Base-by-base conservation (phyloP, 2,329 filamentous ascomycete genomes). In the Fusarium sp. region DNA sequence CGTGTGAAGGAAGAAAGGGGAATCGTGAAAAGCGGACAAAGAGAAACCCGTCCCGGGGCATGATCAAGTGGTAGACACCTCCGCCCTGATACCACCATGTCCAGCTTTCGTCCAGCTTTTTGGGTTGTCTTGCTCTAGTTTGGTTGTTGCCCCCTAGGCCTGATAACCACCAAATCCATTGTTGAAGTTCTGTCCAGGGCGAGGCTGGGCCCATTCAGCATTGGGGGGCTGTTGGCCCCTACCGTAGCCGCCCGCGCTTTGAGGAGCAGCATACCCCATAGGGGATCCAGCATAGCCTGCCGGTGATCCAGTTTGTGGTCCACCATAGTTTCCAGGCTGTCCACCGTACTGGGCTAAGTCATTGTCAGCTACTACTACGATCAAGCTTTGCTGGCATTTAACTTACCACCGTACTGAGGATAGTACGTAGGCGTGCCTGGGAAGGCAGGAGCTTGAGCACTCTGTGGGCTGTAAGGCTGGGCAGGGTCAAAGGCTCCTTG, bases 371-470 rank as follows among this genome's bases (percentile, higher is more conserved):
- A 63, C 63, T 45, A 13, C 33, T 38, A 14, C 33, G 13, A 38
- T n/a, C 33, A 33, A 35, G 24, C 36, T 24, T 33, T 28, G 39
- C 24, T 66, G 18, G 39, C 36, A 36, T 33, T 63, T 69, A 75
- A 87, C 87, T 84, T 90, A 89, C 94, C 94, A 81, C 93, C 92
- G 81, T 98, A 98, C 85, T 98, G 96, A 76, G 96, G 95, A 83
- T 98, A 98, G 87, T 94, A 98, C 66, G 91, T 92, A 49, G 94
- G 93, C 49, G 94, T 94, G 78, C 92, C 93, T 73, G 93, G 92
- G 80, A 92, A 98, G 63, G 88, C 91, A 61, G 89, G 90, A 76
- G 88, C 92, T 84, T 90, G 91, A 77, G 89, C 92, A 78, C 91
- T 94, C 81, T 95, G 93, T 61, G 95, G 90, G 78, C 90, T 92